phyloP scores from a whole-genome alignment of 257 asterid species.

The Petunia axillaris region DNA sequence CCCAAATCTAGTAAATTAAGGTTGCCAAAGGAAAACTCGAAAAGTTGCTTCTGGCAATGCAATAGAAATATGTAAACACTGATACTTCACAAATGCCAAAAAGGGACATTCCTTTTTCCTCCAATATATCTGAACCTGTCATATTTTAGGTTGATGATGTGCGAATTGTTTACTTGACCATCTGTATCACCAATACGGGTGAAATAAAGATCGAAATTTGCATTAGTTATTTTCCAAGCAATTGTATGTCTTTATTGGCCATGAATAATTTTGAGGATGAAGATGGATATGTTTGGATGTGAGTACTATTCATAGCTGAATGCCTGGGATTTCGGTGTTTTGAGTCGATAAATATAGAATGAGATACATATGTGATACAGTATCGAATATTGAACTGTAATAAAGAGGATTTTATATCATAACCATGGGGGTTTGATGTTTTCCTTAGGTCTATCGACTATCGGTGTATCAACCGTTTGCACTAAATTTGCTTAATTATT shows the following conservation, averaged over 20 bases:
- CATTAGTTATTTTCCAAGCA: neutral
- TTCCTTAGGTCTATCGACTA: too few relatives aligned
- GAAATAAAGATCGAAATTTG: neutral
- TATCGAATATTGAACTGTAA: too few relatives aligned
- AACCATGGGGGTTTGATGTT: neutral
- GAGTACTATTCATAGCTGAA: neutral
- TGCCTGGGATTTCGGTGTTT: neutral
- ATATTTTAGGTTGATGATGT: neutral
- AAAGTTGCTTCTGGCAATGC: neutral
- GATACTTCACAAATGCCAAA: neutral
- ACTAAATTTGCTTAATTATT: neutral
- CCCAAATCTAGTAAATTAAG: neutral
- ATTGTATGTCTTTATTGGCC: neutral
- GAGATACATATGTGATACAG: too few relatives aligned
- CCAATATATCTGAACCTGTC: neutral
- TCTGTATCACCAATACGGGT: neutral
- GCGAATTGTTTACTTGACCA: neutral
- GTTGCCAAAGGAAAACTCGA: neutral
- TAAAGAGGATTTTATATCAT: too few relatives aligned
- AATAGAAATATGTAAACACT: neutral
- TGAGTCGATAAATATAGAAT: neutral
- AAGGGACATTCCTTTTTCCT: neutral
- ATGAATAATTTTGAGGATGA: slow-evolving; percentile 10
- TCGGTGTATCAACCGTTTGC: neutral
- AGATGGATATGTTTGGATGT: neutral